Evolutionary conservation across 345 rosid species (phyloP), one percentile per base, ranked within the genome.

Genomic region (Gossypium bickii): DNA sequence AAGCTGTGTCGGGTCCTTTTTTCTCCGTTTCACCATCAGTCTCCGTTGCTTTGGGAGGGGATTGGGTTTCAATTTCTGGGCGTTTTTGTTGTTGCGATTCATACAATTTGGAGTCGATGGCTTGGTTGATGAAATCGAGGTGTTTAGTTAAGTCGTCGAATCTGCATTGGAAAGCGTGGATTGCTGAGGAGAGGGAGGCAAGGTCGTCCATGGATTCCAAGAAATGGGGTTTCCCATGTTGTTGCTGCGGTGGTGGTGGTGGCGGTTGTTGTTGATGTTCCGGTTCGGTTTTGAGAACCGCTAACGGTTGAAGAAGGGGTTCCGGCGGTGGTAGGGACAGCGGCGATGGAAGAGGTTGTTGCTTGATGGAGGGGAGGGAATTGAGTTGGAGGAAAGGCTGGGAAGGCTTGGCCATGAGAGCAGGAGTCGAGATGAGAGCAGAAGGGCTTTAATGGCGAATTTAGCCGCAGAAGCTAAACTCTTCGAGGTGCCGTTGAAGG

Each of bases 111-210:
- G 85, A 49, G 7, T 87, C 88, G 49, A 92, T 82, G 25, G 86
- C 80, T 64, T 38, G 72, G 22, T 48, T 73, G 73, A 87, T 80
- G 81, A 81, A 83, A 71, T 83, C 83, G 56, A 90, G 81, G 72
- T 90, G 97, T 4, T 80, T 77, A 16, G 75, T 81, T 20, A 90
- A 70, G 18, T 89, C 98, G 25, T 84, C 85, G 77, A 77, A 84
- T 65, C 85, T 66, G 76, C 77, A 76, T 47, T 80, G 74, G 81
- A 93, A 90, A 57, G 76, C 71, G 45, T 75, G 62, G 9, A 88
- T 75, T 22, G 85, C 84, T 25, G 85, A 17, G 18, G 90, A 77
- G 52, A 89, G 80, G 51, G 73, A 60, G 48, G 45, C 52, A 24
- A 89, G 82, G 11, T 79, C 81, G 18, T 78, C 72, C 9, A 87